phyloP scores from a whole-genome alignment of 2,329 filamentous ascomycete species.

The Aspergillus caelatus region DNA sequence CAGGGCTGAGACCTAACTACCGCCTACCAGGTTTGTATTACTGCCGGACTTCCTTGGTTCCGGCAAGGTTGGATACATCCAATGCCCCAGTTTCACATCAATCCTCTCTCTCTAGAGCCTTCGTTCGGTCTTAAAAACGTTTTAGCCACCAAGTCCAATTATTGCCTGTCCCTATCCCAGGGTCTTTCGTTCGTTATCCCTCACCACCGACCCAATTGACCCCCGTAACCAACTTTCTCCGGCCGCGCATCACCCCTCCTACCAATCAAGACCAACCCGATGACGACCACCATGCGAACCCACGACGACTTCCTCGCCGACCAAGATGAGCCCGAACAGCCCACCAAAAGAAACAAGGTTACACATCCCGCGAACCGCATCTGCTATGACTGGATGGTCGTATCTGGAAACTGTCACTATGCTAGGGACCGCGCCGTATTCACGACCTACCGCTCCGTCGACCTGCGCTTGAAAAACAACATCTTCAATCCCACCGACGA shows the following conservation, averaged over 20 bases:
- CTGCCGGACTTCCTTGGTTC: background rate
- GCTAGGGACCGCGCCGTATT: conserved; percentile 36
- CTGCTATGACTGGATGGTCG: conserved; percentile 38
- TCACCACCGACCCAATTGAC: background rate
- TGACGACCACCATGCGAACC: conserved; percentile 9
- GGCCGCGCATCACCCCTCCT: background rate
- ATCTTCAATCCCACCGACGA: conserved; percentile 27
- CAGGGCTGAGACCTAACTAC: background rate
- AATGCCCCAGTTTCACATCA: background rate
- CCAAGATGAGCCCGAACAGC: conserved; percentile 5
- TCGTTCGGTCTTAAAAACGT: background rate
- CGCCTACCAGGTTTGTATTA: background rate
- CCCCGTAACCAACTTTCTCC: background rate
- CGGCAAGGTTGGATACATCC: background rate
- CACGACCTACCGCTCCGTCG: conserved; percentile 32
- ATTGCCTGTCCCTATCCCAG: too few species aligned
- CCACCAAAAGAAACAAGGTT: conserved; percentile 15
- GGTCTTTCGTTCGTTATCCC: background rate
- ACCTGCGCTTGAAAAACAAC: conserved; percentile 21
- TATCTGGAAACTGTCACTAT: conserved; percentile 35
- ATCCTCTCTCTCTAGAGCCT: background rate
- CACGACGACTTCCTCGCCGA: conserved; percentile 14
- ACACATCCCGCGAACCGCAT: conserved; percentile 38
- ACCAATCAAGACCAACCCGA: background rate
- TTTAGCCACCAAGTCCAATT: background rate